Base-by-base conservation (phyloP, 805 yeast genomes). In the Pichia phayaonensis region DNA sequence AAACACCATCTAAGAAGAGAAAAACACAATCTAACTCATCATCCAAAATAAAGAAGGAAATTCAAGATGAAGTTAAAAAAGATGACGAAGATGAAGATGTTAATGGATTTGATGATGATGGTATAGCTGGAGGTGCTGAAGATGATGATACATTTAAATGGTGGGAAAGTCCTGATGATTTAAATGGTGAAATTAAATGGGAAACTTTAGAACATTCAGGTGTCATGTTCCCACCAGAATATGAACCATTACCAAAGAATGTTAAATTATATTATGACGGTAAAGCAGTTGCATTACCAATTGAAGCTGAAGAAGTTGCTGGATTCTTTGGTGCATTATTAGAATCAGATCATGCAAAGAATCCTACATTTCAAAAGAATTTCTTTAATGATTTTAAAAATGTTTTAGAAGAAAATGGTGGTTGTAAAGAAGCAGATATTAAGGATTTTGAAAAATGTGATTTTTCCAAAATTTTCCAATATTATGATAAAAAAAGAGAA, bases 221-320 rank as follows among this genome's bases (percentile, higher is more conserved):
- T 60, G 97, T 92, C 13, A 69, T 90, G 31, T 92, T 92, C 61
- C 97, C 99, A 2, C 97, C 98, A 0, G 84, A 80, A 3, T 92
- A 92, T 65, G 90, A 84, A 62, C 90, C 94, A 3, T 69, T 92
- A 42, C 98, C 98, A 0, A 70, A 78, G 6, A 76, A 79, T 59
- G 86, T 90, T 40, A 87, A 85, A 61, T 59, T 92, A 48, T 75
- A 79, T 52, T 90, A 92, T 61, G 84, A 85, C 57, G 88, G 87
- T 0, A 74, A 78, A 56, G 86, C 94, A 0, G 90, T 90, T 0
- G 72, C 72, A 27, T 72, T 92, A 51, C 92, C 96, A 1, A 69
- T 72, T 1, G 86, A 75, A 50, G 97, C 97, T 2, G 99, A 92
- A 68, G 98, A 92, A 66, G 97, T 92, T 36, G 98, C 97, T 0